Conservation (phyloP, 139 green algal species). For the Tetraselmis striata region DNA sequence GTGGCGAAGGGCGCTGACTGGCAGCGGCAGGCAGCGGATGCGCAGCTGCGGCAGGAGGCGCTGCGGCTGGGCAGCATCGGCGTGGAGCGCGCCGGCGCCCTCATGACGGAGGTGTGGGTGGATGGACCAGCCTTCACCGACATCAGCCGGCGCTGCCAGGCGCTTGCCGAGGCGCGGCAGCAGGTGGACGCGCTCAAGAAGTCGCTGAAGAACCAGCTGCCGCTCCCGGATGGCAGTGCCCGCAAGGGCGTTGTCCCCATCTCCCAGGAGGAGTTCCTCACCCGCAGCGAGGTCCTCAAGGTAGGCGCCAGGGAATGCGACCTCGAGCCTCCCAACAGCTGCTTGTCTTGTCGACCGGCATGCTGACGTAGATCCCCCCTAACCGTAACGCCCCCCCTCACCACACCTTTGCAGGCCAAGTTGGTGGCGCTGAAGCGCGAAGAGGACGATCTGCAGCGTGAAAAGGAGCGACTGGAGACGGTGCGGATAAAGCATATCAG, state of each 20-base stretch:
- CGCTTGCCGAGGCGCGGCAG: constrained; percentile 30
- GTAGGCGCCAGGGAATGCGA: no score
- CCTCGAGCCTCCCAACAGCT: no score
- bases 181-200: constrained; percentile 53
- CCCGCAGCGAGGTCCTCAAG: constrained; percentile 75
- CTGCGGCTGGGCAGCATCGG: constrained; percentile 32
- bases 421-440: constrained; percentile 66
- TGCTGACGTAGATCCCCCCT: no score
- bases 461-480: constrained; percentile 59
- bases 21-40: no score
- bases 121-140: constrained; percentile 65
- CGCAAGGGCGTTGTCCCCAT: constrained; percentile 2
- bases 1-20: neutral
- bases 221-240: neutral
- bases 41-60: constrained; percentile 17
- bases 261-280: constrained; percentile 46
- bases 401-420: constrained; percentile 43
- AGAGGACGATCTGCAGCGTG: constrained; percentile 59
- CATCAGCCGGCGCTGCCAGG: constrained; percentile 24
- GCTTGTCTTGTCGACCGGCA: no score
- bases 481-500: constrained; percentile 67
- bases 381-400: no score
- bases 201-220: constrained; percentile 41
- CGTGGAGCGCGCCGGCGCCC: constrained; percentile 25
- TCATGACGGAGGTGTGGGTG: constrained; percentile 62